Conservation (phyloP, 2,329 filamentous ascomycete genomes). For the Ceratocystis eucalypticola region DNA sequence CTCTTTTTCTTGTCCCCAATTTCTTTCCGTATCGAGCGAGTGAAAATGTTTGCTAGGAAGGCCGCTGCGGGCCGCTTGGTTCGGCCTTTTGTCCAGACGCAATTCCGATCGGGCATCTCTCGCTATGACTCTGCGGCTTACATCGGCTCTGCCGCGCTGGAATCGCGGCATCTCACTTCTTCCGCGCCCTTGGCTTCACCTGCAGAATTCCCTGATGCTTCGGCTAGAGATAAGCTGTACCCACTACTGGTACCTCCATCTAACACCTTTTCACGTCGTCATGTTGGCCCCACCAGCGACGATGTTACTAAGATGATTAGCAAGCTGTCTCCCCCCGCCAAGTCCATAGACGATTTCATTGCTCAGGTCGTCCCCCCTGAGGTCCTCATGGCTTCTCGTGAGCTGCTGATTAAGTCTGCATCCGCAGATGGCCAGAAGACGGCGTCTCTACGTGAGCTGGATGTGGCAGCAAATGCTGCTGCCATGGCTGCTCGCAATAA, state of each 20-base stretch:
- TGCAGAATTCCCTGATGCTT: conserved; percentile 2
- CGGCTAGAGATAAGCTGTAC: conserved; percentile 11
- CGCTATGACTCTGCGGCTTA: not conserved
- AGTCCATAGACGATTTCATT: conserved; percentile 69
- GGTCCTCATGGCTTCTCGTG: conserved; percentile 39
- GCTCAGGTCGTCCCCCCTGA: conserved; percentile 68
- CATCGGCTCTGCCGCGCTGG: not conserved
- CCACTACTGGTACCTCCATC: conserved; percentile 17
- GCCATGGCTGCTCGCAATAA: conserved; percentile 28
- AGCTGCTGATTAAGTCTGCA: conserved; percentile 11
- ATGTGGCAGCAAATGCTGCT: conserved; percentile 36
- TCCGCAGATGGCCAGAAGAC: conserved; percentile 1
- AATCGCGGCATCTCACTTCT: not conserved
- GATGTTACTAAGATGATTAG: conserved; percentile 68
- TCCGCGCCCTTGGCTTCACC: not conserved
- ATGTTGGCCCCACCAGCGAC: conserved; percentile 68
- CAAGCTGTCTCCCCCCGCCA: conserved; percentile 58
- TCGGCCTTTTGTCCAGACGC: conserved; percentile 7
- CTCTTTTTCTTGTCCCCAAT: not conserved
- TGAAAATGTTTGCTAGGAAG: conserved; percentile 16
- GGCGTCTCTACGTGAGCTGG: conserved; percentile 42
- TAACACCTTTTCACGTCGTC: conserved; percentile 54
- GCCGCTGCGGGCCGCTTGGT: conserved; percentile 15
- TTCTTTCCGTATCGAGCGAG: not conserved
- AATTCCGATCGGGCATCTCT: not conserved